Conservation (phyloP, 2,329 filamentous ascomycete species). For the Colletotrichum incanum region DNA sequence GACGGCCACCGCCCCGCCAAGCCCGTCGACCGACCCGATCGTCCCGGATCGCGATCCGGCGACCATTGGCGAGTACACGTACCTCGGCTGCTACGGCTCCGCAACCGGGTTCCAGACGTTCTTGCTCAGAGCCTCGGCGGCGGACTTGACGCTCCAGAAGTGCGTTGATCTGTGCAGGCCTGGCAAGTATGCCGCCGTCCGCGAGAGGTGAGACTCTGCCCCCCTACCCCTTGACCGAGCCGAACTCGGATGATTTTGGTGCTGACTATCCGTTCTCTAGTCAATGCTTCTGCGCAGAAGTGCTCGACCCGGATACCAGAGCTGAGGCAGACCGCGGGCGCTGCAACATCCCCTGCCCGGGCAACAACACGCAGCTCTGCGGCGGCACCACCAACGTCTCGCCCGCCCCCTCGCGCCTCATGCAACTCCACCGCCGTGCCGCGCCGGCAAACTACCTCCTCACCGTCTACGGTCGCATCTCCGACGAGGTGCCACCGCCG, state of each 20-base stretch:
- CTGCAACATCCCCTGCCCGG: conserved; percentile 60
- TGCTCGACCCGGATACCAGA: conserved; percentile 57
- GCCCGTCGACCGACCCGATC: conserved; percentile 37
- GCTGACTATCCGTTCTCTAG: conserved; percentile 13
- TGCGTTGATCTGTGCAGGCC: conserved; percentile 58
- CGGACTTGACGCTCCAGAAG: conserved; percentile 57
- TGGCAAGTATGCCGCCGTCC: conserved; percentile 58
- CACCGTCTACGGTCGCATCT: conserved; percentile 60
- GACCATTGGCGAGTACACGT: conserved; percentile 52
- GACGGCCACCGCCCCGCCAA: conserved; percentile 26
- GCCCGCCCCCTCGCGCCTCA: conserved; percentile 22
- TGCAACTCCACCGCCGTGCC: conserved; percentile 47
- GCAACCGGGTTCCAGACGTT: conserved; percentile 56
- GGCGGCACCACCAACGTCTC: conserved; percentile 54
- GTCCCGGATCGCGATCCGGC: conserved; percentile 51
- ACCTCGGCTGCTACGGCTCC: conserved; percentile 62
- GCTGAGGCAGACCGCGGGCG: conserved; percentile 50
- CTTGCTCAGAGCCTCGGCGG: conserved; percentile 47
- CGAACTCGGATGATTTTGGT: not conserved
- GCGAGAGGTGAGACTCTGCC: conserved; percentile 47
- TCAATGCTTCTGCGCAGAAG: conserved; percentile 63
- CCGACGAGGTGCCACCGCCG: conserved; percentile 48
- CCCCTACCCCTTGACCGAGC: not conserved
- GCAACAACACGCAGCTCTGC: conserved; percentile 58
- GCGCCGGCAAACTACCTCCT: conserved; percentile 54